Conservation (phyloP, 768 basidiomycete species). For the Xanthoconium purpureum region DNA sequence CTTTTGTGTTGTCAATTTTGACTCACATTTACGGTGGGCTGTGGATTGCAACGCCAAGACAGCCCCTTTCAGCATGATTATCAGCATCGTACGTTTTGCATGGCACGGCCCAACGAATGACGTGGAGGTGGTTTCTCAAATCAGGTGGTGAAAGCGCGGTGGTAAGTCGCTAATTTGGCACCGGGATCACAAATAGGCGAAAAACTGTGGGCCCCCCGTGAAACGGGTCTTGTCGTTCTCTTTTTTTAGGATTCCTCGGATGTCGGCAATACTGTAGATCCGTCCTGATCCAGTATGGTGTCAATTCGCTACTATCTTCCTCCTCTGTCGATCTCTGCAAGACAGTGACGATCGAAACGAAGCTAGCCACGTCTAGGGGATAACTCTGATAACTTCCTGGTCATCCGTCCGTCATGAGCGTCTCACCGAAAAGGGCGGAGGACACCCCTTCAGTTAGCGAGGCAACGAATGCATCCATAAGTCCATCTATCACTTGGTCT, state of each 20-base stretch:
- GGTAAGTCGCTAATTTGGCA: constrained; percentile 5
- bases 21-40: background rate
- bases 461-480: background rate
- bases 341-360: constrained; percentile 6
- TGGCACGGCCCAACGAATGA: background rate
- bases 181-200: background rate
- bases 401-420: too few relatives aligned
- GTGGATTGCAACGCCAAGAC: background rate
- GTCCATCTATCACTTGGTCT: too few relatives aligned
- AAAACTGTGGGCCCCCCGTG: constrained; percentile 8
- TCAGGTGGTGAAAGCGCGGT: background rate
- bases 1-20: background rate
- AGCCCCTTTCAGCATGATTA: background rate
- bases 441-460: background rate
- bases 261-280: background rate
- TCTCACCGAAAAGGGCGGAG: too few relatives aligned
- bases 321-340: constrained; percentile 12
- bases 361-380: background rate
- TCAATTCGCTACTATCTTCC: background rate
- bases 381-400: background rate
- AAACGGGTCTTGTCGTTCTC: background rate
- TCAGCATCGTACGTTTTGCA: background rate
- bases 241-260: constrained; percentile 1
- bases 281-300: constrained; percentile 4
- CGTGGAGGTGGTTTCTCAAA: background rate